Evolutionary conservation across 805 yeast species (phyloP).

Genomic region (Blastobotrys parvus): DNA sequence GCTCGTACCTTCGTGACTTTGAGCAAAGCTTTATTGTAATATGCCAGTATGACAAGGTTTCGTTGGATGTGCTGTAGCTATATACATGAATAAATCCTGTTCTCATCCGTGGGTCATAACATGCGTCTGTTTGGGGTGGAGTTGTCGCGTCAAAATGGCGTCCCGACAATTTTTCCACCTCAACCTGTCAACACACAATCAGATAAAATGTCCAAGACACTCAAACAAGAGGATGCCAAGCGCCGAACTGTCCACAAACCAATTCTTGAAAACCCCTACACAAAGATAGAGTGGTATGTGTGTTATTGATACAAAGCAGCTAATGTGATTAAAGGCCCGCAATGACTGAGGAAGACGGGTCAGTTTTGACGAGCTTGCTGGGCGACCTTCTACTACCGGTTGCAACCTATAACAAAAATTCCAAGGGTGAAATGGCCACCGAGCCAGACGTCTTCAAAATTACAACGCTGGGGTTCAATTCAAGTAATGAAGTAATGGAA

Average conservation of each 20-base stretch:
- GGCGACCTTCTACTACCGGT: conserved; percentile 7
- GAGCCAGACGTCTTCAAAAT: conserved; percentile 6
- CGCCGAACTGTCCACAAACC: conserved; percentile 19
- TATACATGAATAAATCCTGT: no score
- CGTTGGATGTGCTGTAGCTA: no score
- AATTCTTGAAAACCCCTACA: conserved; percentile 22
- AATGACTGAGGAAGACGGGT: conserved; percentile 7
- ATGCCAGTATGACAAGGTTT: no score
- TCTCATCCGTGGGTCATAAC: no score
- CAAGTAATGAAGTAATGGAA: conserved; percentile 15
- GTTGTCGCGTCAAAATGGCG: no score
- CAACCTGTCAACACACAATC: no score
- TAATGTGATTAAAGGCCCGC: no score
- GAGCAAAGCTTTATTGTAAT: no score
- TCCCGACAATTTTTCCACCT: no score
- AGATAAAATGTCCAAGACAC: background rate
- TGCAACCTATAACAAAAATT: conserved; percentile 4
- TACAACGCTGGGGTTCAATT: conserved; percentile 16
- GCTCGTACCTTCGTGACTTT: no score
- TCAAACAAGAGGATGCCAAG: conserved; percentile 10
- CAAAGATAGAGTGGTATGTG: conserved; percentile 8
- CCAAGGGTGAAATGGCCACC: background rate
- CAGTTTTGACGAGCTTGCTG: conserved; percentile 7
- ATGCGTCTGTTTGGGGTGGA: no score
- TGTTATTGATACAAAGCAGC: no score